phyloP scores from a whole-genome alignment of 2,329 filamentous ascomycete genomes.

The Neoscytalidium dimidiatum region DNA sequence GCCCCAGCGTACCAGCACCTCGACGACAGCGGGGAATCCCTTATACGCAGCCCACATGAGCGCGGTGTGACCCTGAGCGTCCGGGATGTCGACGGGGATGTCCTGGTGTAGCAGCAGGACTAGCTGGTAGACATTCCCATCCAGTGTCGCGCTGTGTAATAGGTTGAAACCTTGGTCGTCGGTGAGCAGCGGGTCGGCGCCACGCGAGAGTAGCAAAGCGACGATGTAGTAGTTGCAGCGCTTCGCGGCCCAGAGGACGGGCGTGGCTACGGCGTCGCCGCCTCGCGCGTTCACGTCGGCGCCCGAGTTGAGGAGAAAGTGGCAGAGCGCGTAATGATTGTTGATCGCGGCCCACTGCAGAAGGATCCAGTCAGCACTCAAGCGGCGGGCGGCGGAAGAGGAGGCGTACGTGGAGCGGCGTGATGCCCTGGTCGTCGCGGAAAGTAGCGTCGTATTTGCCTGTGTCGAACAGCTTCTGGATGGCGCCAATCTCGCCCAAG shows the following conservation, averaged over 20 bases:
- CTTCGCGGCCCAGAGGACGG: constrained; percentile 96
- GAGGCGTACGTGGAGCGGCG: constrained; percentile 78
- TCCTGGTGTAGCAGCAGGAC: constrained; percentile 91
- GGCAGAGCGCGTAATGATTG: constrained; percentile 96
- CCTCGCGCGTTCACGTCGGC: constrained; percentile 94
- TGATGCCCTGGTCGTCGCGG: constrained; percentile 89
- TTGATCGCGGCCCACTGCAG: constrained; percentile 96
- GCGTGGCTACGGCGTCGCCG: constrained; percentile 90
- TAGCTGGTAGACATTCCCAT: constrained; percentile 89
- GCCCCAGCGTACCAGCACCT: constrained; percentile 91
- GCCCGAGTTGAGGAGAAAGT: constrained; percentile 82
- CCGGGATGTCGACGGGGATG: constrained; percentile 88
- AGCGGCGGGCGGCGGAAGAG: neutral
- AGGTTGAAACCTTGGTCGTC: constrained; percentile 98
- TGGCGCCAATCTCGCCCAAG: constrained; percentile 79
- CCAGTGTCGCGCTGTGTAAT: constrained; percentile 93
- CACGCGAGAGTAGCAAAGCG: constrained; percentile 84
- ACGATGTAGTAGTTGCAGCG: constrained; percentile 96
- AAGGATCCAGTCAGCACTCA: constrained; percentile 7
- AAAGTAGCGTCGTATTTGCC: constrained; percentile 81
- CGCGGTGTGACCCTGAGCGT: constrained; percentile 87
- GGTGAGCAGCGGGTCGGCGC: constrained; percentile 87
- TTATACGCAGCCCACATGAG: constrained; percentile 99
- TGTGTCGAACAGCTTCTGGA: constrained; percentile 86
- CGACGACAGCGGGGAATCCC: constrained; percentile 88